Evolutionary conservation across 2,329 filamentous ascomycete genomes (phyloP), one percentile per base, ranked within the genome.

Genomic region (Penicillium sp.): DNA sequence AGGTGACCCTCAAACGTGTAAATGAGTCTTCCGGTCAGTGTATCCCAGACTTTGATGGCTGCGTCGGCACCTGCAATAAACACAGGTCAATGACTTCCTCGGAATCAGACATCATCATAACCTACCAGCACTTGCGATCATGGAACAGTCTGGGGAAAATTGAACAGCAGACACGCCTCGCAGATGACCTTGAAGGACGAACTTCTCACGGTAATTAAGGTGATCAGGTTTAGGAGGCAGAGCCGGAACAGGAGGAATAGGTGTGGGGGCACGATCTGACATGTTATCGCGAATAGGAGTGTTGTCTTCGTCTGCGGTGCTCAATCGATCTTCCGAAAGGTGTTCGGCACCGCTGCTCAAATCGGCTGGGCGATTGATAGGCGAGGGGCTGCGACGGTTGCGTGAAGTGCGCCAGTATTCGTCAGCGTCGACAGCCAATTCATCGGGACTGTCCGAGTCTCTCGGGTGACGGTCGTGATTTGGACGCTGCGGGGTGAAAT

Each of bases 1-100:
- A 97, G 84, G 77, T 99, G 95, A 7, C 93, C 95, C 68, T 96
- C 90, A 24, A 99, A 85, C 0, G 91, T 96, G 68, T 96, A 90
- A 71, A 93, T 86, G 59, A 95, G 87, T 55, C 82, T 84, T 48
- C 93, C 93, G 0, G 89, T 93, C 0, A 76, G 73, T 1, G 90
- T 87, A 70, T 93, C 86, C 93, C 95, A 99, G 57, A 98, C 87
- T 75, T 95, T 96, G 70, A 96, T 85, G 8, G 91, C 95, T 53
- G 86, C 89, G 76, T 99, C 95, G 21, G 93, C 91, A 33, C 91
- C 82, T 84, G 63, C 43, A 6, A 14, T 35, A 6, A 33, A 14
- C 63, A 52, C 55, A 53, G 26, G 59, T 51, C 33, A 43, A 46
- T 21, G 26, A 41, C 1, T 16, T 5, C 5, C 8, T 33, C 19